Evolutionary conservation across 1,284 basidiomycete genomes (phyloP).

Genomic region (Paramarasmius palmivorus): DNA sequence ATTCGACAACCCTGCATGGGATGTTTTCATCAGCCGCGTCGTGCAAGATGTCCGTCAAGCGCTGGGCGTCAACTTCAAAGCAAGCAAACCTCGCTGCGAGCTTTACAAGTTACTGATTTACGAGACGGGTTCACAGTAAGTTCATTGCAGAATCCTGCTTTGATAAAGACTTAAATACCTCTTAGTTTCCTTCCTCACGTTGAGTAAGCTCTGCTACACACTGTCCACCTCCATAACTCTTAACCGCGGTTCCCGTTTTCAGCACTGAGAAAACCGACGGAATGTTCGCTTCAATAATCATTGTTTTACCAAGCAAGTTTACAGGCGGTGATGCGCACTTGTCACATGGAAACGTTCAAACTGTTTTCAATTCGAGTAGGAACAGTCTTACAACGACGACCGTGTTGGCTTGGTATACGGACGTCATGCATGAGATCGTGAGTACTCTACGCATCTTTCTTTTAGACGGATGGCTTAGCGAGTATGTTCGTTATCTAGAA

Average conservation of each 20-base stretch:
- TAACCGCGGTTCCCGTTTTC: neutral
- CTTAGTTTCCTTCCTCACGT: constrained; percentile 28
- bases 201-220: constrained; percentile 25
- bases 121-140: constrained; percentile 46
- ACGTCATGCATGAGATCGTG: constrained; percentile 41
- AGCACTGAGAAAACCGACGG: constrained; percentile 41
- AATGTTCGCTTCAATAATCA: constrained; percentile 46
- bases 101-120: constrained; percentile 47
- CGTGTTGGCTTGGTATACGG: constrained; percentile 49
- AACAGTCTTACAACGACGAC: constrained; percentile 29
- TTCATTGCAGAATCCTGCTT: constrained; percentile 6
- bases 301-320: constrained; percentile 44
- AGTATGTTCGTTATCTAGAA: constrained; percentile 18
- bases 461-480: no score
- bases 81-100: constrained; percentile 31
- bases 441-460: neutral
- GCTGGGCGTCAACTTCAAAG: constrained; percentile 31
- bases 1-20: constrained; percentile 37
- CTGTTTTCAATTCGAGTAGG: constrained; percentile 31
- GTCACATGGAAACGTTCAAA: constrained; percentile 31
- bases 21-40: constrained; percentile 26
- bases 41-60: constrained; percentile 30
- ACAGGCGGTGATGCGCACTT: constrained; percentile 42
- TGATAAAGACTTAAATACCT: constrained; percentile 1
- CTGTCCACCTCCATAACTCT: neutral